Conservation (phyloP, 441 rosid genomes). For the Flueggea neowawraea region DNA sequence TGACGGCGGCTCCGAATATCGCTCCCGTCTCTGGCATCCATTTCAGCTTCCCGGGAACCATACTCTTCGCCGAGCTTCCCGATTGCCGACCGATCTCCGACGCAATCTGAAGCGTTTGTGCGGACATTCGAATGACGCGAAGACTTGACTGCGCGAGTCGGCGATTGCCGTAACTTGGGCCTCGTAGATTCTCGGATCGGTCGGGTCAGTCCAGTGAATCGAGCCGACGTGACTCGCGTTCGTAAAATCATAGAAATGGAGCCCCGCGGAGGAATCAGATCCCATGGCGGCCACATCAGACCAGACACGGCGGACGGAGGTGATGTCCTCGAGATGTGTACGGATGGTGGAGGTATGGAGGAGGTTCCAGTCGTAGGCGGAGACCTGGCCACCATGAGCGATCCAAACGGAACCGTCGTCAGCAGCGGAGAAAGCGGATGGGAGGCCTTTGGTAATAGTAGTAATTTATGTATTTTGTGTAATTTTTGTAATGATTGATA, state of each 20-base stretch:
- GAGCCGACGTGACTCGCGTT: slow-evolving; percentile 56
- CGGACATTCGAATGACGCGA: slow-evolving; percentile 71
- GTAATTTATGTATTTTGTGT: too few relatives aligned
- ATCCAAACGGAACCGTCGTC: slow-evolving; percentile 78
- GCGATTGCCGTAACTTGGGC: slow-evolving; percentile 60
- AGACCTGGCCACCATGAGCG: slow-evolving; percentile 91
- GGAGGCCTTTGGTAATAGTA: slow-evolving; percentile 19
- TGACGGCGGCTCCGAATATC: slow-evolving; percentile 52
- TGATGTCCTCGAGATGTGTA: slow-evolving; percentile 69
- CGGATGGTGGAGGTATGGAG: slow-evolving; percentile 58
- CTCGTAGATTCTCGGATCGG: slow-evolving; percentile 82
- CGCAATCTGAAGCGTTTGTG: slow-evolving; percentile 63
- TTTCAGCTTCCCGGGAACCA: slow-evolving; percentile 59
- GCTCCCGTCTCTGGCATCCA: slow-evolving; percentile 53
- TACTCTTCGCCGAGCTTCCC: slow-evolving; percentile 61
- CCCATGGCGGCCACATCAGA: slow-evolving; percentile 64
- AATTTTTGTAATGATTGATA: too few relatives aligned
- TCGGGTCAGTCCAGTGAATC: slow-evolving; percentile 70
- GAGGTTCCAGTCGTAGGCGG: slow-evolving; percentile 74
- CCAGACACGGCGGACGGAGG: slow-evolving; percentile 63
- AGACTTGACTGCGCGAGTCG: slow-evolving; percentile 47
- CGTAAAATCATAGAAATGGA: slow-evolving; percentile 79
- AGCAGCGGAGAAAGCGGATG: slow-evolving; percentile 61
- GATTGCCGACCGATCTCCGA: slow-evolving; percentile 61
- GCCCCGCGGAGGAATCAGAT: slow-evolving; percentile 61